phyloP scores from a whole-genome alignment of 108 stramenopile species.

The Cyclostephanos invisitatus region DNA sequence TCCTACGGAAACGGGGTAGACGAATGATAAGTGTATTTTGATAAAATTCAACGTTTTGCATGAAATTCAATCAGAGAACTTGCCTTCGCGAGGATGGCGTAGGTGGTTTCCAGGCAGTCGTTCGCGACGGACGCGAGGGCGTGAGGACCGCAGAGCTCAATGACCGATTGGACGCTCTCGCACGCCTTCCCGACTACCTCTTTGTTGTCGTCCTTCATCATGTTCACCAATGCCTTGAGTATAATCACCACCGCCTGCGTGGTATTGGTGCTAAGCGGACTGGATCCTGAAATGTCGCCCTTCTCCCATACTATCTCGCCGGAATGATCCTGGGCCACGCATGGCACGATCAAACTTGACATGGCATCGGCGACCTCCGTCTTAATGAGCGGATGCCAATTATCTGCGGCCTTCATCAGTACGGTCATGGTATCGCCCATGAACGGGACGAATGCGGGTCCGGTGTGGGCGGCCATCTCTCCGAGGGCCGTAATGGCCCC shows the following conservation, averaged over 20 bases:
- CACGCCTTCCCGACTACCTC: conserved; percentile 87
- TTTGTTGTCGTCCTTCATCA: conserved; percentile 86
- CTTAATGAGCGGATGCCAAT: conserved; percentile 94
- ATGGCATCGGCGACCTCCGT: conserved; percentile 78
- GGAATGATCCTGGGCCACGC: conserved; percentile 74
- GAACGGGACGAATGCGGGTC: conserved; percentile 82
- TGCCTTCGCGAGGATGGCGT: conserved; percentile 66
- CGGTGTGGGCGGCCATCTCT: conserved; percentile 93
- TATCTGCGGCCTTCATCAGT: conserved; percentile 71
- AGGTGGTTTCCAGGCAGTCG: conserved; percentile 62
- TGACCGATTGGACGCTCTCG: conserved; percentile 85
- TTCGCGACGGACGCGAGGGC: conserved; percentile 70
- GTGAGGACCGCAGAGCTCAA: conserved; percentile 87
- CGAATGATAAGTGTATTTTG: too few species aligned
- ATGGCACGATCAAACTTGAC: conserved; percentile 74
- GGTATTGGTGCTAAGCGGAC: conserved; percentile 76
- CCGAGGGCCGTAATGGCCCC: conserved; percentile 96
- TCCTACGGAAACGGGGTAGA: conserved; percentile 9
- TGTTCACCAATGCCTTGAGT: conserved; percentile 68
- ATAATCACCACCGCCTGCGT: conserved; percentile 68
- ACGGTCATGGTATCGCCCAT: conserved; percentile 79
- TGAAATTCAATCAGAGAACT: too few species aligned
- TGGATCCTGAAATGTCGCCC: conserved; percentile 68
- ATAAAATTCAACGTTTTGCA: too few species aligned
- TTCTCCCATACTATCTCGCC: conserved; percentile 87